A percentile compares a stretch with the other conserved stretches of the same genome.
Evolutionary conservation across 352 stramenopile species (phyloP).

Genomic region (Globisporangium heterothallicum): DNA sequence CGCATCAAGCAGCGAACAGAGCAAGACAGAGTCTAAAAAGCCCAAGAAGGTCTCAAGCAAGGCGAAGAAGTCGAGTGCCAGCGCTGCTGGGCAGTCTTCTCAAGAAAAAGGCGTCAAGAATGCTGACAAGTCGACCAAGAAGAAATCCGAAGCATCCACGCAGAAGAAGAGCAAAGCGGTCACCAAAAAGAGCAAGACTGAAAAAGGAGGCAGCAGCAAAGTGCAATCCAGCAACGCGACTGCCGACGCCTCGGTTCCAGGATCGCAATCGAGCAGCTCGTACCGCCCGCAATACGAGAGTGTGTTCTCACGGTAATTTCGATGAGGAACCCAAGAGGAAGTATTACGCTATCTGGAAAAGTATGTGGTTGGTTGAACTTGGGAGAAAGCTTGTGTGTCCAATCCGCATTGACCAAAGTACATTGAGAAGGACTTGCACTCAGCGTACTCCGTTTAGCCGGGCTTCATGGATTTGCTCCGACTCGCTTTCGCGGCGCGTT

Average conservation of each 20-base stretch:
- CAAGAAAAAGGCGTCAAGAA: constrained; percentile 38
- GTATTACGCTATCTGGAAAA: neutral
- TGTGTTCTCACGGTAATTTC: constrained; percentile 50
- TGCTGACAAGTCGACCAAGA: constrained; percentile 17
- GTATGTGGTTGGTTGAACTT: neutral
- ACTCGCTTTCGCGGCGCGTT: constrained; percentile 72
- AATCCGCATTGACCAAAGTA: neutral
- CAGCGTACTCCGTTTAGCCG: neutral
- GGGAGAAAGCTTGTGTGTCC: neutral
- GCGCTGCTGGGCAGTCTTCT: constrained; percentile 4
- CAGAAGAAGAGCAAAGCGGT: constrained; percentile 8
- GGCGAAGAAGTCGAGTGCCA: constrained; percentile 4
- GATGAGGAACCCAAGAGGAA: neutral
- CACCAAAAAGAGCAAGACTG: neutral
- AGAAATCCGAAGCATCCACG: constrained; percentile 10
- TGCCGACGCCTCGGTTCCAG: neutral
- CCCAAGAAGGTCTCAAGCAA: constrained; percentile 37
- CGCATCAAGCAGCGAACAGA: constrained; percentile 15
- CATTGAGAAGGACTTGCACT: no score
- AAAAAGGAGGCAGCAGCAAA: constrained; percentile 12
- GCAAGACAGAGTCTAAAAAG: constrained; percentile 32
- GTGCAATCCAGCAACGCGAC: neutral
- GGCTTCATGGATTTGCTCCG: constrained; percentile 17
- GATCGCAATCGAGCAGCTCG: constrained; percentile 1
- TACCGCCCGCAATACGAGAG: constrained; percentile 65